A percentile compares a stretch with the other conserved stretches of the same genome.
phyloP scores from a whole-genome alignment of 352 stramenopile species.

The Pythium rhizo-oryzae region DNA sequence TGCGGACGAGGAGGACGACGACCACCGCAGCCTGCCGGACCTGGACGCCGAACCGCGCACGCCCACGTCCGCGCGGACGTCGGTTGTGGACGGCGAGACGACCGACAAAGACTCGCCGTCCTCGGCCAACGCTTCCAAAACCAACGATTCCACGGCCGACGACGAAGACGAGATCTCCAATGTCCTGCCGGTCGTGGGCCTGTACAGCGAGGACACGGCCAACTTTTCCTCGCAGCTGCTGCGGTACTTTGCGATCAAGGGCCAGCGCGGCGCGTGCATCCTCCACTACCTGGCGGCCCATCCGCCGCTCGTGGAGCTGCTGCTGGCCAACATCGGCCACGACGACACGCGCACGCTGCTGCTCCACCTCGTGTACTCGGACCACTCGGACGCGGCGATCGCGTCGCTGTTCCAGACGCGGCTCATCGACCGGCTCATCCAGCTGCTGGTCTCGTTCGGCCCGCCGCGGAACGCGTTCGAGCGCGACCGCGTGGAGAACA shows the following conservation, averaged over 20 bases:
- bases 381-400: slow-evolving; percentile 81
- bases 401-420: slow-evolving; percentile 68
- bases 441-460: slow-evolving; percentile 75
- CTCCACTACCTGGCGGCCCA: slow-evolving; percentile 68
- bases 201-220: slow-evolving; percentile 77
- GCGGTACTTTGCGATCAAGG: slow-evolving; percentile 78
- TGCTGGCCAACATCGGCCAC: slow-evolving; percentile 81
- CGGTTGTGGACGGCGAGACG: slow-evolving; percentile 14
- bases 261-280: slow-evolving; percentile 79
- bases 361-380: slow-evolving; percentile 82
- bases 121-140: too few relatives aligned
- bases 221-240: slow-evolving; percentile 84
- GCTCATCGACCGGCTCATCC: slow-evolving; percentile 77
- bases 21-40: slow-evolving; percentile 23
- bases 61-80: slow-evolving; percentile 25
- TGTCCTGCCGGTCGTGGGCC: slow-evolving; percentile 40
- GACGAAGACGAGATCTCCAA: slow-evolving; percentile 15
- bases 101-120: neutral
- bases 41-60: slow-evolving; percentile 21
- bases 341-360: slow-evolving; percentile 80
- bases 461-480: slow-evolving; percentile 74
- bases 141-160: slow-evolving; percentile 23
- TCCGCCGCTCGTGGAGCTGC: slow-evolving; percentile 60
- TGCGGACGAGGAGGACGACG: slow-evolving; percentile 14
- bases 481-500: slow-evolving; percentile 81